A percentile compares a stretch with the other conserved stretches of the same genome.
Evolutionary conservation across 108 stramenopile species (phyloP).

Genomic region (Nannochloropsis granulata): DNA sequence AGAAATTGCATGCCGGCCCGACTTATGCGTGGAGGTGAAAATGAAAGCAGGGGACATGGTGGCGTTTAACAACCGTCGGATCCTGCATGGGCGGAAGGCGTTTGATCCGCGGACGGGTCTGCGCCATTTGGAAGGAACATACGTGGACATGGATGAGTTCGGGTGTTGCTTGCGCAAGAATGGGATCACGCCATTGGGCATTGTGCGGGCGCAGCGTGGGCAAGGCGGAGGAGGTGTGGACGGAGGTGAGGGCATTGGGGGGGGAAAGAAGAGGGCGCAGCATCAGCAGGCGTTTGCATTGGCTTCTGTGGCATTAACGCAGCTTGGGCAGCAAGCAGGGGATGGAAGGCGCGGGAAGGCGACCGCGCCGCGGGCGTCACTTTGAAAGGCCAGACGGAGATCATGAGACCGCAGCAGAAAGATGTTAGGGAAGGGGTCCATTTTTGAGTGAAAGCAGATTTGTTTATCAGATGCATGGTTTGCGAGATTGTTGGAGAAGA

Average conservation of each 20-base stretch:
- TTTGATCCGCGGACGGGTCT: conserved; percentile 1
- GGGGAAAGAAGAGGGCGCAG: background rate
- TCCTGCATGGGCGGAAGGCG: conserved; percentile 22
- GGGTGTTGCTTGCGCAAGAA: background rate
- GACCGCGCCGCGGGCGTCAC: background rate
- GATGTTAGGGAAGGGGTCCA: too few species aligned
- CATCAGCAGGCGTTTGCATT: background rate
- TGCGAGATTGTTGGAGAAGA: too few species aligned
- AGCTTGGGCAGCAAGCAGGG: background rate
- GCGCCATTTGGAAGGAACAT: conserved; percentile 25
- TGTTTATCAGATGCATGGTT: too few species aligned
- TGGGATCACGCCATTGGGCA: background rate
- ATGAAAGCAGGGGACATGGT: conserved; percentile 14
- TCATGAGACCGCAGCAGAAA: too few species aligned
- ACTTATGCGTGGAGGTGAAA: background rate
- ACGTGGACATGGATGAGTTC: conserved; percentile 23
- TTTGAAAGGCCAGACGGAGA: background rate
- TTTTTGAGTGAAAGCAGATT: too few species aligned
- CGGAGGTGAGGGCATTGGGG: background rate
- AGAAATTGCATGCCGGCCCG: background rate
- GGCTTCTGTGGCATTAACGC: too few species aligned
- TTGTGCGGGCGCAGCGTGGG: background rate
- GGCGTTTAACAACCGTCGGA: conserved; percentile 28
- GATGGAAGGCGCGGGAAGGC: background rate
- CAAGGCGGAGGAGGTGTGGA: background rate